Base-by-base conservation (phyloP, 306 rosid species). In the Cucurbita moschata region DNA sequence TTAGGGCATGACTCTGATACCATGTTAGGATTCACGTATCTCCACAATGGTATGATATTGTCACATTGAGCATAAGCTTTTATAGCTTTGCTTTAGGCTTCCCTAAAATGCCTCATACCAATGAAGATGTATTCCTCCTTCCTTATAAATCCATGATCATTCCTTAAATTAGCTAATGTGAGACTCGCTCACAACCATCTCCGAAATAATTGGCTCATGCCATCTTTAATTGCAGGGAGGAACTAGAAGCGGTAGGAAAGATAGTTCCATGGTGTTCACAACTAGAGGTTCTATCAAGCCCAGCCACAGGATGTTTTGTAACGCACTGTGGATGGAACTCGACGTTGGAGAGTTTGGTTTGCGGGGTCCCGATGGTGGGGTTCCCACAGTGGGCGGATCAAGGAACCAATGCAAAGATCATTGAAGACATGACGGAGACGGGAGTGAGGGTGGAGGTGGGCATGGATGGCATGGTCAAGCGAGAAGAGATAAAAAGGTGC, bases 281-380 rank as follows among this genome's bases (percentile, higher is more conserved):
- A 14, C 63, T 84, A 69, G 92, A 86, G 66, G 87, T 89, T 10
- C 50, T 89, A 14, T 79, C 86, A 0, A 87, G 82, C 65, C 38
- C 57, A 35, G 83, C 87, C 0, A 15, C 82, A 54, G 86, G 89
- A 8, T 88, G 90, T 61, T 88, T 84, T 51, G 40, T 86, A 57
- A 81, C 79, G 0, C 91, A 88, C 4, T 81, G 85, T 10, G 95
- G 95, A 16, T 88, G 91, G 95, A 86, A 88, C 60, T 86, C 91
- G 0, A 81, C 83, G 0, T 3, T 77, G 65, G 95, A 88, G 64
- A 80, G 89, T 55, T 65, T 88, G 43, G 71, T 38, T 11, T 64
- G 78, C 0, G 91, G 91, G 51, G 84, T 86, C 19, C 89, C 95
- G 1, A n/a, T 75, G 77, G 85, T 86, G 75, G 86, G 39, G 0